phyloP scores from a whole-genome alignment of 768 basidiomycete species.

The Mycena pura region DNA sequence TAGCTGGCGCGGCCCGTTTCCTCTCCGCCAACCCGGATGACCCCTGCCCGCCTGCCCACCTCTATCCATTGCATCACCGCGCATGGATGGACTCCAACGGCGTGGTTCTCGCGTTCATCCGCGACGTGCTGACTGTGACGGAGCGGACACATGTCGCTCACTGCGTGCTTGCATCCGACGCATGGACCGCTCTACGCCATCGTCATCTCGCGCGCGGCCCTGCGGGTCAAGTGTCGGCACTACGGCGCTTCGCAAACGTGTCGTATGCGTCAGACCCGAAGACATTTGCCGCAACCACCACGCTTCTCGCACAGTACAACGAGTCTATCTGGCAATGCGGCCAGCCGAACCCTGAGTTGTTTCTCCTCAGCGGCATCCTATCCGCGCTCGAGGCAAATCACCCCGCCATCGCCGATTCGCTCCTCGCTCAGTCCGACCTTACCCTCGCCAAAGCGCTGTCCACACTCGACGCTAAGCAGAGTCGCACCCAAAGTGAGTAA shows the following conservation, averaged over 20 bases:
- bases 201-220: background rate
- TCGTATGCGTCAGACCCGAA: background rate
- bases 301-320: background rate
- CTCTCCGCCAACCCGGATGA: background rate
- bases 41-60: background rate
- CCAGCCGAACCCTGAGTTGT: background rate
- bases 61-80: background rate
- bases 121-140: background rate
- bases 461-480: background rate
- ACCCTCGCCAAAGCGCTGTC: background rate
- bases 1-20: background rate
- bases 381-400: background rate
- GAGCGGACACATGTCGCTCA: background rate
- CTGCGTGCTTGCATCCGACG: background rate
- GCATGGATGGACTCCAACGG: background rate
- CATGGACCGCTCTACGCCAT: background rate
- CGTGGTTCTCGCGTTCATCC: background rate
- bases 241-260: background rate
- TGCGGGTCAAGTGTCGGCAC: background rate
- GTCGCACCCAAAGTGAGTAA: background rate
- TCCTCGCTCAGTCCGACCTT: background rate
- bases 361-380: background rate
- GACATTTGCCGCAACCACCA: background rate
- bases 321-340: background rate
- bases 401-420: background rate